Conservation (phyloP, 345 rosid species). For the Populus deltoides region DNA sequence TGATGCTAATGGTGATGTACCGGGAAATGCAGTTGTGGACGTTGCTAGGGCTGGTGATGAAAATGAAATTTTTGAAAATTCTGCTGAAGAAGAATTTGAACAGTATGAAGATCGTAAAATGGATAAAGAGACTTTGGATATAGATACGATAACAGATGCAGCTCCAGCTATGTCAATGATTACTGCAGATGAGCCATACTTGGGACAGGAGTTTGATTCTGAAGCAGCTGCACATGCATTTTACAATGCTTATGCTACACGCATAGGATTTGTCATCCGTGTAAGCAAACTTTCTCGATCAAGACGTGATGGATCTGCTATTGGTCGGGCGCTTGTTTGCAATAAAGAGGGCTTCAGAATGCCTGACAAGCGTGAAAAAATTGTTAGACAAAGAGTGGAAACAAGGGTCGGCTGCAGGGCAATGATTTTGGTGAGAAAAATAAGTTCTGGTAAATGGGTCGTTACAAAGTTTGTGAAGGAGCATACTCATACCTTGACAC, state of each 20-base stretch:
- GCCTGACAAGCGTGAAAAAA: slow-evolving; percentile 90
- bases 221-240: slow-evolving; percentile 93
- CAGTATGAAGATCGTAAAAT: slow-evolving; percentile 44
- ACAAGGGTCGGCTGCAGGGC: slow-evolving; percentile 99
- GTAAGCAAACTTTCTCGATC: slow-evolving; percentile 98
- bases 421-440: slow-evolving; percentile 93
- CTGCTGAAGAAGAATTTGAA: slow-evolving; percentile 44
- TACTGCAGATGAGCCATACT: slow-evolving; percentile 61
- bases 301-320: slow-evolving; percentile 90
- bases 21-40: slow-evolving; percentile 45
- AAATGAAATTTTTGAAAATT: slow-evolving; percentile 46
- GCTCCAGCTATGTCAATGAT: slow-evolving; percentile 32
- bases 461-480: slow-evolving; percentile 88
- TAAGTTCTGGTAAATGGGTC: slow-evolving; percentile 89
- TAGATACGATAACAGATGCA: slow-evolving; percentile 29
- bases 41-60: slow-evolving; percentile 36
- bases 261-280: slow-evolving; percentile 82
- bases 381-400: slow-evolving; percentile 93
- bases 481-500: slow-evolving; percentile 78
- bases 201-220: slow-evolving; percentile 90
- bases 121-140: slow-evolving; percentile 37
- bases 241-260: slow-evolving; percentile 83
- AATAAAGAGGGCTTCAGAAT: slow-evolving; percentile 92
- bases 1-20: slow-evolving; percentile 48
- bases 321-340: slow-evolving; percentile 95